Conservation (phyloP, 768 basidiomycete species). For the Boletus edulis region DNA sequence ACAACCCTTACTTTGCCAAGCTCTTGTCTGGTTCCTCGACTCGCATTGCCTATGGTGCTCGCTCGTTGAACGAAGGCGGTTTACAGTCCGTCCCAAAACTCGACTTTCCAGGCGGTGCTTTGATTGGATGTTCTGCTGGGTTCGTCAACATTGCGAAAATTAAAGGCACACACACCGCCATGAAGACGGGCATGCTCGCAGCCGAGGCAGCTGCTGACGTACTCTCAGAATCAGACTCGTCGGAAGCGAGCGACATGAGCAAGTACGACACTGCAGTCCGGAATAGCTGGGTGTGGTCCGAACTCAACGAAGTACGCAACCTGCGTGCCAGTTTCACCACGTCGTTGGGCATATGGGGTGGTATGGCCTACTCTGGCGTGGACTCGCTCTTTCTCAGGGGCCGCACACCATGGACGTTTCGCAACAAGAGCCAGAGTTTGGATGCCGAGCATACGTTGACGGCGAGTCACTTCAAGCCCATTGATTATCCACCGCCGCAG, state of each 20-base stretch:
- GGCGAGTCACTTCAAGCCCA: conserved; percentile 65
- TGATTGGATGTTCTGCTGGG: conserved; percentile 94
- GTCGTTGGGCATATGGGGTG: conserved; percentile 78
- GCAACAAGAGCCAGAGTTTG: conserved; percentile 48
- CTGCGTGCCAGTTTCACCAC: conserved; percentile 86
- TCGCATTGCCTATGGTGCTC: conserved; percentile 88
- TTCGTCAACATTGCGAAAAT: conserved; percentile 97
- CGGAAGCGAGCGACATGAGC: conserved; percentile 55
- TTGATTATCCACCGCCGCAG: conserved; percentile 84
- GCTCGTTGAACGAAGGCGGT: conserved; percentile 91
- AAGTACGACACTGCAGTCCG: conserved; percentile 68
- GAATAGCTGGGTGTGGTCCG: conserved; percentile 80
- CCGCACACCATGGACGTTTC: conserved; percentile 89
- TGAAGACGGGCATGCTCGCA: conserved; percentile 98
- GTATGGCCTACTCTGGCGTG: conserved; percentile 84
- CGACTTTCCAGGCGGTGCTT: conserved; percentile 90
- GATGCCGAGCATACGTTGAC: conserved; percentile 74
- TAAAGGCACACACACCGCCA: conserved; percentile 97
- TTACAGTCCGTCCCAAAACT: conserved; percentile 85
- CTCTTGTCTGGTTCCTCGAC: conserved; percentile 70
- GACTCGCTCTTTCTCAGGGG: conserved; percentile 86
- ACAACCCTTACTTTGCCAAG: conserved; percentile 88
- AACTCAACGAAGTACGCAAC: conserved; percentile 89
- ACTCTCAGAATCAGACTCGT: conserved; percentile 35
- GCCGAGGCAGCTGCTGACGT: conserved; percentile 82